Percentiles rank a stretch among this genome's conserved stretches.
Conservation (phyloP, 768 basidiomycete species). For the Lyophyllum atratum region DNA sequence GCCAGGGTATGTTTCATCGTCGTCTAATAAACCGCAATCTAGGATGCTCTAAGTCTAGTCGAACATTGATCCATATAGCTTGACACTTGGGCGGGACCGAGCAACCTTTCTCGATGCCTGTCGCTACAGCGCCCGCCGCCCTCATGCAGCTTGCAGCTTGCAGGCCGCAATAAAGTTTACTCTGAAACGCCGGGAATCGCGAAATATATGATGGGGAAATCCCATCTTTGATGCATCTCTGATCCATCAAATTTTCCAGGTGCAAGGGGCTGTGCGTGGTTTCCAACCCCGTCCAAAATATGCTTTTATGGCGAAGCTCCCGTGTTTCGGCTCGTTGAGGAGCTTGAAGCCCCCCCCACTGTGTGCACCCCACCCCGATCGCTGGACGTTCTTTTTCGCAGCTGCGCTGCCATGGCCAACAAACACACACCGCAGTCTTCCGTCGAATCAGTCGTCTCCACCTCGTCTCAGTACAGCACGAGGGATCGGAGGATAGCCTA, state of each 20-base stretch:
- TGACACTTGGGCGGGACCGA: no score
- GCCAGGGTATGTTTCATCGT: no score
- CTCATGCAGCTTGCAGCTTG: no score
- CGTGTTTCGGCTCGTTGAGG: slow-evolving; percentile 17
- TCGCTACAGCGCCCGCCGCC: no score
- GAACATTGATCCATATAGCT: no score
- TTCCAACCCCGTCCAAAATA: slow-evolving; percentile 20
- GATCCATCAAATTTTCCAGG: slow-evolving; percentile 19
- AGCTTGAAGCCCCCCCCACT: slow-evolving; percentile 25
- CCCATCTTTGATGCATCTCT: slow-evolving; percentile 17
- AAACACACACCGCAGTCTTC: slow-evolving; percentile 25
- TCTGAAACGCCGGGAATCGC: background rate
- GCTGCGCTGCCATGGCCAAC: slow-evolving; percentile 24
- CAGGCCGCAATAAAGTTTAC: no score
- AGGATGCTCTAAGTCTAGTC: no score
- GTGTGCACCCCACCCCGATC: slow-evolving; percentile 15
- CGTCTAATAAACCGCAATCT: no score
- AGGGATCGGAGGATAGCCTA: slow-evolving; percentile 13
- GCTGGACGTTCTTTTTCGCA: slow-evolving; percentile 28
- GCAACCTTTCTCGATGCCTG: no score
- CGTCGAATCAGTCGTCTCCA: slow-evolving; percentile 28
- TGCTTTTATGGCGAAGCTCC: slow-evolving; percentile 14
- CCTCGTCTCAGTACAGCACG: slow-evolving; percentile 16
- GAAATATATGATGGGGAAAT: slow-evolving; percentile 8
- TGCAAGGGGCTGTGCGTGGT: slow-evolving; percentile 20